A percentile compares a stretch with the other conserved stretches of the same genome.
These are phyloP conservation scores for Trypanosoma cruzi DNA, from an alignment of 208 protist genomes.

Conservation along the genomic window DNA sequence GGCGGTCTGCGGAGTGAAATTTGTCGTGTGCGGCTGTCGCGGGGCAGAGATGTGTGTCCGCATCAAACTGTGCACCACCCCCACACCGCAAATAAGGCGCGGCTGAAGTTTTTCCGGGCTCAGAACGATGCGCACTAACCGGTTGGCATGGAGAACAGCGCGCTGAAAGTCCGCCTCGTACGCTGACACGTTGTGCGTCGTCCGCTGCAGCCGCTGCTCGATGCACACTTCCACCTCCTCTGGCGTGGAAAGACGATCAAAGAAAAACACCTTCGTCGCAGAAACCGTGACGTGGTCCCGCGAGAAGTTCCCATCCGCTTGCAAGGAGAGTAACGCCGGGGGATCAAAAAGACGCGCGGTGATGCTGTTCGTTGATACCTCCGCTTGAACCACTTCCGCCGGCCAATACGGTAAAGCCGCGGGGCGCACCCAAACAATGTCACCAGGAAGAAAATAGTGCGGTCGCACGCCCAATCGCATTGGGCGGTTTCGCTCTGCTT, in stretches of 20 bases:
- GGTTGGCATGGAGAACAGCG: constrained; percentile 73
- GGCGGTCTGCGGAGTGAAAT: constrained; percentile 78
- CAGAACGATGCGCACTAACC: constrained; percentile 66
- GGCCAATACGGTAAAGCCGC: constrained; percentile 85
- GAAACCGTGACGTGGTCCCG: constrained; percentile 54
- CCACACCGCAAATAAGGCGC: constrained; percentile 77
- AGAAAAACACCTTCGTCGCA: constrained; percentile 74
- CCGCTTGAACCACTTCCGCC: constrained; percentile 69
- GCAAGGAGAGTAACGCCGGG: constrained; percentile 34
- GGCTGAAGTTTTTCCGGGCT: constrained; percentile 72
- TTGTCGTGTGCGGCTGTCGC: constrained; percentile 76
- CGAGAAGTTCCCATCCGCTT: background rate
- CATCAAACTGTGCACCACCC: constrained; percentile 87
- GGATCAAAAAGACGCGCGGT: constrained; percentile 59
- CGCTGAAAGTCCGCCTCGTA: constrained; percentile 78
- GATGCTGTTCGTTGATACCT: constrained; percentile 60
- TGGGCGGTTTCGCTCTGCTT: background rate
- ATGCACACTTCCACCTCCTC: constrained; percentile 73
- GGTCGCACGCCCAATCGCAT: constrained; percentile 49
- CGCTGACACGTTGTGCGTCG: constrained; percentile 58
- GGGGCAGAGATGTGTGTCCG: constrained; percentile 80
- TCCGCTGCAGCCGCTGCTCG: constrained; percentile 67
- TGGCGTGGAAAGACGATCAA: constrained; percentile 74
- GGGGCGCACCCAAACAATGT: constrained; percentile 86
- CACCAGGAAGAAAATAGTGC: constrained; percentile 82